Base-by-base conservation (phyloP, 78 protist species). In the Dictyostelium brefeldianum region DNA sequence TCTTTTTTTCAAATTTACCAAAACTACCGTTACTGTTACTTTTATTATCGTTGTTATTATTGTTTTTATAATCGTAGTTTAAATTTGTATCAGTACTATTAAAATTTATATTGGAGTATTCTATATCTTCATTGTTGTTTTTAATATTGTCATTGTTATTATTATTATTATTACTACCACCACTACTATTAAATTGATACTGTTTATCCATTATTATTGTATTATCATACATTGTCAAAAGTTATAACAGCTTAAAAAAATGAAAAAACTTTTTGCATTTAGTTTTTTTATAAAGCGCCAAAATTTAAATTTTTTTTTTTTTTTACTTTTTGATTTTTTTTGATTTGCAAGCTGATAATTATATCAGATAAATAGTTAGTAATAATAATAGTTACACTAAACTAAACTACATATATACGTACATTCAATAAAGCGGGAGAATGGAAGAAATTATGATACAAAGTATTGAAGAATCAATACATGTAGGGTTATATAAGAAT, bases 391-490 rank as follows among this genome's bases (percentile, higher is more conserved):
- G n/a, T n/a, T n/a, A n/a, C n/a, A n/a, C 10, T 51, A 51, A 51
- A 51, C n/a, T n/a, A 36, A 36, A 36, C 43, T 36, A 36, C 43
- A 36, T 36, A 8, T 48, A 48, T 9, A 36, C 43, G 43, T 2
- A 36, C 43, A 2, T 36, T 36, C 43, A 36, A 3, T 2, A 36
- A 36, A 36, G 43, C 2, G 43, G 43, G 43, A 65, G 48, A 54
- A 78, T 78, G 83, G 69, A 78, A 54, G 48, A 53, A 31, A 53
- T 78, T 27, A 17, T 78, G 22, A 31, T 46, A 29, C 22, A 25
- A 78, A 48, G 70, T 54, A 78, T 78, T 31, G 48, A n/a, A 18
- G 83, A 78, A 50, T 54, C 71, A 54, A 22, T 78, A 17, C 25
- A 78, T 53, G 20, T 22, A 54, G 43, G 57, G 10, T 27, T 54